Percentiles rank a stretch among this genome's conserved stretches.
Evolutionary conservation across 805 yeast genomes (phyloP).

Genomic region (Schwanniomyces pseudopolymorphus): DNA sequence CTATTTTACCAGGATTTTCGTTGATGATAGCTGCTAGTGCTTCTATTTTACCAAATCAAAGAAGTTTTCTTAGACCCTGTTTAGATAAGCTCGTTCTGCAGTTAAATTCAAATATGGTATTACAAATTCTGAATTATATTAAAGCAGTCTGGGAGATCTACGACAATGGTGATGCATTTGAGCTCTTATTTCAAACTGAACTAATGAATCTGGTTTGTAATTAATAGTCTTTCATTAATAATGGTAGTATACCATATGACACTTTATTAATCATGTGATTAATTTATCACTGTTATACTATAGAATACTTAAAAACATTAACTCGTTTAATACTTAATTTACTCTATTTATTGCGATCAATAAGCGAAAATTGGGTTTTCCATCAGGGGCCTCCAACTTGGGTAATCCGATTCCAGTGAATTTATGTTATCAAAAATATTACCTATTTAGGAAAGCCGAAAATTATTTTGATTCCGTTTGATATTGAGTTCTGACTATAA

Average conservation of each 20-base stretch:
- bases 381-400: background rate
- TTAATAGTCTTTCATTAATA: background rate
- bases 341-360: no score
- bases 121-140: slow-evolving; percentile 4
- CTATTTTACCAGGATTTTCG: slow-evolving; percentile 6
- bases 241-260: no score
- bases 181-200: slow-evolving; percentile 3
- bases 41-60: background rate
- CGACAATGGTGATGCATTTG: slow-evolving; percentile 1
- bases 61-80: background rate
- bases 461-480: background rate
- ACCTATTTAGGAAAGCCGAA: background rate
- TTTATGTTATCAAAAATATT: background rate
- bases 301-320: no score
- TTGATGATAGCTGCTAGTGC: slow-evolving; percentile 3
- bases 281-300: no score
- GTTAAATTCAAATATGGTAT: slow-evolving; percentile 5
- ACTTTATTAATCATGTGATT: no score
- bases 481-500: background rate
- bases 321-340: no score
- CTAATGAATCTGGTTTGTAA: slow-evolving; percentile 2
- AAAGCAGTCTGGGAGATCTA: background rate
- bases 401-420: background rate
- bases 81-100: slow-evolving; percentile 1
- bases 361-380: no score